phyloP scores from a whole-genome alignment of 371 early-diverging fungal genomes.

The Rhizopus microsporus region DNA sequence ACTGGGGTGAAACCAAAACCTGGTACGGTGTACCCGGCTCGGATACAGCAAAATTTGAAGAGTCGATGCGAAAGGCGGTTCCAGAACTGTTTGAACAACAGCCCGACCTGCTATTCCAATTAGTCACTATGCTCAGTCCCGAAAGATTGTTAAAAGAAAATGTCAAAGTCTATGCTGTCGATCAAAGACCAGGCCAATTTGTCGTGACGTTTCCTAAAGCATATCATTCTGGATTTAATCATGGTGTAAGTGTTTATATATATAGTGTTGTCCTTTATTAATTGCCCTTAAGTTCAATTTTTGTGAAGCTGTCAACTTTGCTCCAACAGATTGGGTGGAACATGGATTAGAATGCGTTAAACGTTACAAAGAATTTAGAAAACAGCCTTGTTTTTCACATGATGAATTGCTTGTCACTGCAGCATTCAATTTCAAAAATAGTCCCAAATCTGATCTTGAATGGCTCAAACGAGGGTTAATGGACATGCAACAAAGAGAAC shows the following conservation, averaged over 20 bases:
- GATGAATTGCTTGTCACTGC: slow-evolving; percentile 82
- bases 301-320: slow-evolving; percentile 97
- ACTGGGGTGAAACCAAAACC: slow-evolving; percentile 95
- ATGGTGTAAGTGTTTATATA: slow-evolving; percentile 69
- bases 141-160: slow-evolving; percentile 68
- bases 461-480: slow-evolving; percentile 61
- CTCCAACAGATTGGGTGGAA: slow-evolving; percentile 88
- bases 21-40: slow-evolving; percentile 96
- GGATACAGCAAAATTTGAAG: slow-evolving; percentile 83
- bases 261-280: not conserved
- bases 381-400: slow-evolving; percentile 92
- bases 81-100: slow-evolving; percentile 90
- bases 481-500: slow-evolving; percentile 63
- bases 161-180: slow-evolving; percentile 78
- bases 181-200: slow-evolving; percentile 94
- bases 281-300: slow-evolving; percentile 72
- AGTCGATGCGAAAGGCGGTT: slow-evolving; percentile 74
- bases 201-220: slow-evolving; percentile 94
- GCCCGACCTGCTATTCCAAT: slow-evolving; percentile 91
- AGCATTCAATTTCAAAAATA: slow-evolving; percentile 43
- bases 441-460: slow-evolving; percentile 34
- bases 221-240: slow-evolving; percentile 97
- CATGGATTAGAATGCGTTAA: slow-evolving; percentile 78
- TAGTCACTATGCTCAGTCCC: slow-evolving; percentile 92
- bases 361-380: slow-evolving; percentile 76